Evolutionary conservation across 2,329 filamentous ascomycete species (phyloP).

Genomic region (Aspergillus carbonarius): DNA sequence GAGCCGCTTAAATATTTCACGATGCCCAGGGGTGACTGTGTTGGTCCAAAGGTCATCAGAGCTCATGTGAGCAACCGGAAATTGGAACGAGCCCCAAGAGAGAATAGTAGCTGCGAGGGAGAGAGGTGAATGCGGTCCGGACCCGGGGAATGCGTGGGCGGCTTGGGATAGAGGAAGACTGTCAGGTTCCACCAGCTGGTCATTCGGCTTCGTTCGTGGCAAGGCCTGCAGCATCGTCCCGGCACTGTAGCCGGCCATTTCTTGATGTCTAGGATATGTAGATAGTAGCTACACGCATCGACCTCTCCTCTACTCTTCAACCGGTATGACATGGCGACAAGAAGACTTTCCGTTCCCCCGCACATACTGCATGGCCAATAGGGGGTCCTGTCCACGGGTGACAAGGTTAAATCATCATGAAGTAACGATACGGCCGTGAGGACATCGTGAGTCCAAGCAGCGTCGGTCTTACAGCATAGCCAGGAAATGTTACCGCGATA

Average conservation of each 20-base stretch:
- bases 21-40: slow-evolving; percentile 4
- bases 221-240: slow-evolving; percentile 2
- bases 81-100: slow-evolving; percentile 9
- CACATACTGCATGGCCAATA: background rate
- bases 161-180: background rate
- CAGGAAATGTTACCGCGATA: background rate
- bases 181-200: slow-evolving; percentile 10
- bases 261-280: background rate
- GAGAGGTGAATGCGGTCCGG: slow-evolving; percentile 12
- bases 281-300: background rate
- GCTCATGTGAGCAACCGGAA: slow-evolving; percentile 23
- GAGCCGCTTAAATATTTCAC: slow-evolving; percentile 20
- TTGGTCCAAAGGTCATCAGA: slow-evolving; percentile 11
- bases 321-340: background rate
- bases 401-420: slow-evolving; percentile 4
- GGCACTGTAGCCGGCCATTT: background rate
- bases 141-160: slow-evolving; percentile 11
- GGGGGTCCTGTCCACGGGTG: background rate
- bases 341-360: background rate
- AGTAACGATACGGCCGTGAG: slow-evolving; percentile 1
- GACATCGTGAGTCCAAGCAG: background rate
- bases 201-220: slow-evolving; percentile 16
- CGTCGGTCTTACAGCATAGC: background rate
- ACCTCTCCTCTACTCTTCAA: background rate
- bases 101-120: slow-evolving; percentile 9